These are phyloP conservation scores for Cercospora nicotianae DNA, from an alignment of 2,329 filamentous ascomycete genomes.

Conservation along the genomic window DNA sequence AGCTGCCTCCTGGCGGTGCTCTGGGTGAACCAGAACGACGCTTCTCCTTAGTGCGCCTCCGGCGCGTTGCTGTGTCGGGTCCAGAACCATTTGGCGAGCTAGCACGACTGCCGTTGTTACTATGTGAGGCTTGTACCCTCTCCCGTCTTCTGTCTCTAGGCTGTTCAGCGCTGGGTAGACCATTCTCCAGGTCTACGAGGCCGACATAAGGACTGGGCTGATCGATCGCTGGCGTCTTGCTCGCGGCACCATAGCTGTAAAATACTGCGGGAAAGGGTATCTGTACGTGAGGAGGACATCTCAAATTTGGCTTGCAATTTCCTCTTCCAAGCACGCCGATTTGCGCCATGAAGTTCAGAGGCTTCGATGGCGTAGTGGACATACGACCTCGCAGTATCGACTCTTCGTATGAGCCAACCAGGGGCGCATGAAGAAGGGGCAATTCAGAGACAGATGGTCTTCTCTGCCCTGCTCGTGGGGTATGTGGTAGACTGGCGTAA, in stretches of 20 bases:
- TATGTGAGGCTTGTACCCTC: constrained; percentile 27
- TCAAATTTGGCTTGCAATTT: constrained; percentile 80
- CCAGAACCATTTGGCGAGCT: constrained; percentile 31
- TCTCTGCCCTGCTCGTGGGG: constrained; percentile 52
- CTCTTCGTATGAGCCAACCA: constrained; percentile 98
- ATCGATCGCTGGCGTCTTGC: constrained; percentile 67
- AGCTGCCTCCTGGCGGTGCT: constrained; percentile 81
- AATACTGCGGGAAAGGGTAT: constrained; percentile 93
- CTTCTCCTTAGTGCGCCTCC: constrained; percentile 54
- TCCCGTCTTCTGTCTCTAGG: constrained; percentile 38
- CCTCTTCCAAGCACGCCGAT: constrained; percentile 90
- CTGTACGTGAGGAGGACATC: constrained; percentile 86
- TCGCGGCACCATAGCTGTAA: constrained; percentile 80
- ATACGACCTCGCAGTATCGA: constrained; percentile 92
- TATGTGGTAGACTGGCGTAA: constrained; percentile 48
- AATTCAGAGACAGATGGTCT: constrained; percentile 78
- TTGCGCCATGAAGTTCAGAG: constrained; percentile 88
- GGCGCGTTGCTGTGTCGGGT: constrained; percentile 30
- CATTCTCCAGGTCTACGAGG: constrained; percentile 84
- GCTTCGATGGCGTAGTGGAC: constrained; percentile 92
- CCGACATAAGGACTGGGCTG: constrained; percentile 96
- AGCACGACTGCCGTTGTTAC: constrained; percentile 34
- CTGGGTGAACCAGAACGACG: constrained; percentile 58
- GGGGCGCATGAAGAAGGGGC: constrained; percentile 82
- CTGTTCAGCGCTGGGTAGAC: constrained; percentile 51